Conservation (phyloP, 2,329 filamentous ascomycete species). For the Capronia coronata region DNA sequence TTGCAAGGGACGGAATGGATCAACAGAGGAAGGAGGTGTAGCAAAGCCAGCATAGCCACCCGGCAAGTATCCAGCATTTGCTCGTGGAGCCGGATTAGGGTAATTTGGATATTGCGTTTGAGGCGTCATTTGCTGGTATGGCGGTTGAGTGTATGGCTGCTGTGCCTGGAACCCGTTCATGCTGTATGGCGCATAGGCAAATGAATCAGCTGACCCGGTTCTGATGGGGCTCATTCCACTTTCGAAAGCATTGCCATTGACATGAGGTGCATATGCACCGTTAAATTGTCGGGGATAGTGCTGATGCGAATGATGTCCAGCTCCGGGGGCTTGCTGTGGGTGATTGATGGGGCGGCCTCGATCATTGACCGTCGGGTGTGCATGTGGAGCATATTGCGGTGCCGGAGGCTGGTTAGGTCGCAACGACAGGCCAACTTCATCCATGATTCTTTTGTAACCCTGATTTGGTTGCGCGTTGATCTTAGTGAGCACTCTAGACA, state of each 20-base stretch:
- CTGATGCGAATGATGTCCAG: conserved; percentile 31
- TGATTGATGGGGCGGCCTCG: conserved; percentile 40
- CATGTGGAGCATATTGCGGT: conserved; percentile 37
- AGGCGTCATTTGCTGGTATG: conserved; percentile 39
- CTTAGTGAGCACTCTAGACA: conserved; percentile 78
- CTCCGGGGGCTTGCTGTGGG: conserved; percentile 32
- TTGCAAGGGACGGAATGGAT: conserved; percentile 38
- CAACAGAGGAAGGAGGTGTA: conserved; percentile 37
- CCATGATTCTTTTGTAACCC: conserved; percentile 97
- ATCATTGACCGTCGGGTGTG: conserved; percentile 35
- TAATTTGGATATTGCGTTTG: conserved; percentile 55
- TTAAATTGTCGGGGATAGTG: conserved; percentile 40
- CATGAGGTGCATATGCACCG: conserved; percentile 35
- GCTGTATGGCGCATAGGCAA: conserved; percentile 37
- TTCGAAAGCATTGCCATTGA: conserved; percentile 35
- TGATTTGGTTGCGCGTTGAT: conserved; percentile 91
- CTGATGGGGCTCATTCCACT: conserved; percentile 34
- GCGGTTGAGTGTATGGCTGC: conserved; percentile 35
- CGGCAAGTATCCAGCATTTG: conserved; percentile 38
- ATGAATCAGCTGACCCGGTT: conserved; percentile 33
- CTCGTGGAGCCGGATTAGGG: conserved; percentile 44
- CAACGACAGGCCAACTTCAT: conserved; percentile 82
- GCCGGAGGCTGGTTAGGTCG: conserved; percentile 32
- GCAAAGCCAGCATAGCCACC: conserved; percentile 40
- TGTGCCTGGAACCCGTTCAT: conserved; percentile 35